Conservation (phyloP, 2,329 filamentous ascomycete genomes). For the Colletotrichum endophyticum region DNA sequence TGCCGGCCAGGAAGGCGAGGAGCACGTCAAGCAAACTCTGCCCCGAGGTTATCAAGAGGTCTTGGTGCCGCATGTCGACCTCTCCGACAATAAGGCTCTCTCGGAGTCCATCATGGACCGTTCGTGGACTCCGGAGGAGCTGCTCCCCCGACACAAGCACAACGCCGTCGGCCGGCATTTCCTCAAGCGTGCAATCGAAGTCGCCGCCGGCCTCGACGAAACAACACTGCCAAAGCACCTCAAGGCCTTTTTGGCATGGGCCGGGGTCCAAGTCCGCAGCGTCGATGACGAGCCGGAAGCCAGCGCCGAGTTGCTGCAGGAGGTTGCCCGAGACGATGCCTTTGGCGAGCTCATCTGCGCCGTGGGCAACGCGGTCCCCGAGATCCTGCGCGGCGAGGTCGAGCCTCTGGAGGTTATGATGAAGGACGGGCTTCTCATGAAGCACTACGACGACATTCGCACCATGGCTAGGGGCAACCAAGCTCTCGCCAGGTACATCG, state of each 20-base stretch:
- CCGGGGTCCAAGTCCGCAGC: neutral
- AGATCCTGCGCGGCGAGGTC: neutral
- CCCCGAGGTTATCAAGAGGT: neutral
- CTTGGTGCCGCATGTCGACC: neutral
- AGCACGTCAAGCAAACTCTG: neutral
- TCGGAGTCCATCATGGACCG: neutral
- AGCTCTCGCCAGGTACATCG: neutral
- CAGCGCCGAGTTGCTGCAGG: neutral
- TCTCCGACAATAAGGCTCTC: neutral
- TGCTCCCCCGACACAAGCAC: neutral
- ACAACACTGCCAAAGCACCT: neutral
- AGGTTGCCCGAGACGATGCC: neutral
- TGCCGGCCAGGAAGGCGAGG: neutral
- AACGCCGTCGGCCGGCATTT: neutral
- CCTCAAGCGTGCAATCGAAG: neutral
- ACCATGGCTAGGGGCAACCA: neutral
- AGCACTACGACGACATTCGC: neutral
- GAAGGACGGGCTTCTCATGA: neutral
- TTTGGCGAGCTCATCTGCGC: neutral
- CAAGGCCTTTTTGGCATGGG: neutral
- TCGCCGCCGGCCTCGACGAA: neutral
- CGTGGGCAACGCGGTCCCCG: neutral
- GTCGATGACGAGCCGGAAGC: neutral
- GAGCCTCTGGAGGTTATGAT: neutral
- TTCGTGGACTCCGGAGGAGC: neutral